These are phyloP conservation scores for Zelopaecilomyces penicillatus DNA, from an alignment of 2,329 filamentous ascomycete species.

Conservation along the genomic window DNA sequence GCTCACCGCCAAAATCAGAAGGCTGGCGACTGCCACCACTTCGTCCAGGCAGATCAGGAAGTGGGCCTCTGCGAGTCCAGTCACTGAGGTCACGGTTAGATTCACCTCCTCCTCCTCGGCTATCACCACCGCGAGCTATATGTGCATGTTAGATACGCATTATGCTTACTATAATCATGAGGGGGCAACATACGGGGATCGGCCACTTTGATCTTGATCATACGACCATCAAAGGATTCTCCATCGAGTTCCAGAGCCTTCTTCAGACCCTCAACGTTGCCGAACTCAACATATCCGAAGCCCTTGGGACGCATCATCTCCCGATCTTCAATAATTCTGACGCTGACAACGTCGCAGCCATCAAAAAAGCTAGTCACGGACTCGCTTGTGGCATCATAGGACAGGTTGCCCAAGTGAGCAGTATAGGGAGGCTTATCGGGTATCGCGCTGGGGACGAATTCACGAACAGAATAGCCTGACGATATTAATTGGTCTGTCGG, in stretches of 20 bases:
- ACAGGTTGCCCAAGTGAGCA: conserved; percentile 91
- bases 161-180: neutral
- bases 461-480: conserved; percentile 53
- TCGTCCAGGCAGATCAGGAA: conserved; percentile 60
- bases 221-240: conserved; percentile 74
- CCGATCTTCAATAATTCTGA: conserved; percentile 95
- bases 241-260: conserved; percentile 80
- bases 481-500: conserved; percentile 13
- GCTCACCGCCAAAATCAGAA: conserved; percentile 48
- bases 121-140: conserved; percentile 72
- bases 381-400: conserved; percentile 81
- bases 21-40: conserved; percentile 30
- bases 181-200: conserved; percentile 72
- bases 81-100: conserved; percentile 70
- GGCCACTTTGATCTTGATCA: conserved; percentile 88
- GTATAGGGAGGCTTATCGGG: conserved; percentile 92
- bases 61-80: conserved; percentile 89
- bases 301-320: conserved; percentile 91
- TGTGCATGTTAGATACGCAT: neutral
- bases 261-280: conserved; percentile 78
- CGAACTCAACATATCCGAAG: conserved; percentile 96
- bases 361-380: conserved; percentile 81
- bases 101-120: conserved; percentile 38
- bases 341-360: conserved; percentile 77
- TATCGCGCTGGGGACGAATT: conserved; percentile 63